A percentile compares a stretch with the other conserved stretches of the same genome.
Conservation (phyloP, 225 moss, liverwort and hornwort species). For the Rhytidiadelphus loreus region DNA sequence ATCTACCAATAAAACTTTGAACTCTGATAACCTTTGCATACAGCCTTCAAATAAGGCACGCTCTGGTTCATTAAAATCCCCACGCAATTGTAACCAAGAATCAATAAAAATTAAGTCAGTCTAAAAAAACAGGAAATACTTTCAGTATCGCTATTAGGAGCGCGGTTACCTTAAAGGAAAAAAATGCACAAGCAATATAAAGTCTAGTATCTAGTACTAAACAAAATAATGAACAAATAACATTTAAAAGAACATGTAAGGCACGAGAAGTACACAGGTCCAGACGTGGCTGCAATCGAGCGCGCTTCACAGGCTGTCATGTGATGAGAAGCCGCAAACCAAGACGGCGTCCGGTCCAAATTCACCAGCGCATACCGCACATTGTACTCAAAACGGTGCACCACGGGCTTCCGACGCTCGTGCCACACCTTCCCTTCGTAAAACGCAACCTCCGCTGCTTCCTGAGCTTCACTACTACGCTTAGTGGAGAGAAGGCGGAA, state of each 20-base stretch:
- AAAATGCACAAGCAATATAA: neutral
- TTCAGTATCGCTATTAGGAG: neutral
- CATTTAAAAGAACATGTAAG: neutral
- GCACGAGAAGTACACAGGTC: constrained; percentile 43
- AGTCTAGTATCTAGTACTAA: neutral
- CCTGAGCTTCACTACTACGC: neutral
- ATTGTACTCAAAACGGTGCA: constrained; percentile 61
- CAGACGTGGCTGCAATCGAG: constrained; percentile 43
- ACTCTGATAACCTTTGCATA: neutral
- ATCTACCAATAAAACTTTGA: neutral
- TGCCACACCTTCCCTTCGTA: constrained; percentile 88
- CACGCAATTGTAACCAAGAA: neutral
- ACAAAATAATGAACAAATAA: neutral
- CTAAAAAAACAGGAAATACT: neutral
- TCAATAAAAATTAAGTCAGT: neutral
- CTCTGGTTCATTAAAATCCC: neutral
- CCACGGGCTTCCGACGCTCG: constrained; percentile 68
- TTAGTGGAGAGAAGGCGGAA: neutral
- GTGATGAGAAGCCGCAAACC: constrained; percentile 66
- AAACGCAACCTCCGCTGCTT: constrained; percentile 8
- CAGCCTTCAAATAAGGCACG: neutral
- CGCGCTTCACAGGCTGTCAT: constrained; percentile 63
- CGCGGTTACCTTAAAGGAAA: neutral
- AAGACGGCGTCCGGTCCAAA: constrained; percentile 51
- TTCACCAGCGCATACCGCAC: constrained; percentile 77